phyloP scores from a whole-genome alignment of 75 land plant genomes.

The Cryptomeria japonica region DNA sequence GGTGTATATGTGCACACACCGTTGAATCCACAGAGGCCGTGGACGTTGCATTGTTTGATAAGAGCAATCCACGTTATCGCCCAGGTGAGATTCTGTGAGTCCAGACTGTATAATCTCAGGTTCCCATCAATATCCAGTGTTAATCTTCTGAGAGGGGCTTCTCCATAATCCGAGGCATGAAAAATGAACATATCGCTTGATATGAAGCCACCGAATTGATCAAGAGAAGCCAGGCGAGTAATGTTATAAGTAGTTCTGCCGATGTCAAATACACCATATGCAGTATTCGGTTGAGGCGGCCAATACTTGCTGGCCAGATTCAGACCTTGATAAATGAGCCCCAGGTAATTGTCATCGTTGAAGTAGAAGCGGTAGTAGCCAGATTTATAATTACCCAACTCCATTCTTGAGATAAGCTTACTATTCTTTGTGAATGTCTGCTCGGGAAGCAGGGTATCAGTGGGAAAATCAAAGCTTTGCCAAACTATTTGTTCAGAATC shows the following conservation, averaged over 20 bases:
- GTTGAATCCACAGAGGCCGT: conserved; percentile 52
- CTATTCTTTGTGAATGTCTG: conserved; percentile 26
- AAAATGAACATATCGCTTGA: too few relatives aligned
- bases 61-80: conserved; percentile 44
- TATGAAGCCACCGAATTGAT: too few relatives aligned
- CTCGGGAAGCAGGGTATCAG: conserved; percentile 54
- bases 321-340: conserved; percentile 9
- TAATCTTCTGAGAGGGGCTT: conserved; percentile 20
- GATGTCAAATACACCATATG: too few relatives aligned
- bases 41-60: conserved; percentile 23
- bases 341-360: neutral
- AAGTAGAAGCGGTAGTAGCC: conserved; percentile 34
- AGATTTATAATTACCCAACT: neutral
- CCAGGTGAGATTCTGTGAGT: conserved; percentile 18
- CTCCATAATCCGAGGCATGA: too few relatives aligned
- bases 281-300: too few relatives aligned
- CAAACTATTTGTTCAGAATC: too few relatives aligned
- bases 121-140: conserved; percentile 59
- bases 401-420: conserved; percentile 17
- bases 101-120: conserved; percentile 49
- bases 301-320: neutral
- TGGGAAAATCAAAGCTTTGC: conserved; percentile 52
- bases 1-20: conserved; percentile 40
- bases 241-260: too few relatives aligned
- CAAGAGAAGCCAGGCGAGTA: too few relatives aligned